Evolutionary conservation across 2,329 filamentous ascomycete species (phyloP).

Genomic region (Thelonectria discophora): DNA sequence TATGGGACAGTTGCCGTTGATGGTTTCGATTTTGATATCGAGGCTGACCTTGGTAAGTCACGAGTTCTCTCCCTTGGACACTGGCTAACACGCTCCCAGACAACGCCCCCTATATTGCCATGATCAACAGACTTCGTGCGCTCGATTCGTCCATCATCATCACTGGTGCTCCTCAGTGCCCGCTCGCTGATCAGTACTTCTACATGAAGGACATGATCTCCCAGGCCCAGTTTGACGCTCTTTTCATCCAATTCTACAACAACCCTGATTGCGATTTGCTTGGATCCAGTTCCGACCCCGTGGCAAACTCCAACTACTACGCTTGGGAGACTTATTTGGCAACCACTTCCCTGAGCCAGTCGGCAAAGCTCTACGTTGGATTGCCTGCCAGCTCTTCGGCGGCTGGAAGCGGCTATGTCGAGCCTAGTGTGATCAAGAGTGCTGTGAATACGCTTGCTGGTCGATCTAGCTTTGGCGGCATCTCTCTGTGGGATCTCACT

Average conservation of each 20-base stretch:
- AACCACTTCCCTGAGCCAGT: conserved; percentile 47
- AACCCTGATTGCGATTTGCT: conserved; percentile 52
- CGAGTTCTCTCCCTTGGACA: not conserved
- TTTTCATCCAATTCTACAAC: conserved; percentile 62
- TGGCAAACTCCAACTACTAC: conserved; percentile 54
- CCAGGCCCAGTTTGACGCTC: conserved; percentile 52
- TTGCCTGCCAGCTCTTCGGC: conserved; percentile 47
- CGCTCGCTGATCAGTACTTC: conserved; percentile 40
- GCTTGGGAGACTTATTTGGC: conserved; percentile 51
- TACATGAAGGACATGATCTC: conserved; percentile 51
- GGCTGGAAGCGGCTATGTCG: conserved; percentile 48
- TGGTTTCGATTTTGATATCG: conserved; percentile 56
- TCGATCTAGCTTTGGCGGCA: conserved; percentile 53
- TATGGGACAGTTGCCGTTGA: conserved; percentile 44
- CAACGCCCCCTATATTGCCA: conserved; percentile 50
- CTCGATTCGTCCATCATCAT: conserved; percentile 48
- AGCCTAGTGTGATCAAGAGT: conserved; percentile 44
- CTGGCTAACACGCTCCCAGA: conserved; percentile 33
- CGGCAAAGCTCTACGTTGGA: conserved; percentile 57
- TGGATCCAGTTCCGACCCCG: conserved; percentile 39
- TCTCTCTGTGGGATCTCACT: conserved; percentile 57
- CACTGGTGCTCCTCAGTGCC: conserved; percentile 58
- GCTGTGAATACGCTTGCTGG: conserved; percentile 52
- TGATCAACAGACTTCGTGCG: conserved; percentile 49
- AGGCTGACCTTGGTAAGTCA: conserved; percentile 45